These are phyloP conservation scores for Knufia petricola DNA, from an alignment of 2,329 filamentous ascomycete genomes.

Conservation along the genomic window DNA sequence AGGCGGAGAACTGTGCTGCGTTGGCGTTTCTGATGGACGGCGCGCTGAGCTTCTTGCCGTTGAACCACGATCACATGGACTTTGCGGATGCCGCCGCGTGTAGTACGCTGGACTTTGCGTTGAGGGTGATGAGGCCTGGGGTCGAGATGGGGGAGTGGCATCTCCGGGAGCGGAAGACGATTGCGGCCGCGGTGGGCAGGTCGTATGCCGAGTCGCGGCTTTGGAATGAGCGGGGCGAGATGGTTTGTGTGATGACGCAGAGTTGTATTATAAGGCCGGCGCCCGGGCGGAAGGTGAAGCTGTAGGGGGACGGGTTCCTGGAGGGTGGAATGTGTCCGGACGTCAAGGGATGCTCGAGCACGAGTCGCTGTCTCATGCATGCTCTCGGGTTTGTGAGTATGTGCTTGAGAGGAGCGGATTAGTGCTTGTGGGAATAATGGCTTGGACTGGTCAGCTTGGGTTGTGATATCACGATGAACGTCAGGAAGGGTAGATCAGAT, in stretches of 20 bases:
- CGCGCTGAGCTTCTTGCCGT: constrained; percentile 35
- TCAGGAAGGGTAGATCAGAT: too few species aligned
- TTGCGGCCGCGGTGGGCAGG: constrained; percentile 33
- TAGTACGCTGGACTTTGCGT: constrained; percentile 42
- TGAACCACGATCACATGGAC: constrained; percentile 35
- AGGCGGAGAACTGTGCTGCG: constrained; percentile 29
- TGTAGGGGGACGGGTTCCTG: not conserved
- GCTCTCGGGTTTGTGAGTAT: too few species aligned
- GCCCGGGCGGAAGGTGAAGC: not conserved
- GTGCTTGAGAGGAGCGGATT: too few species aligned
- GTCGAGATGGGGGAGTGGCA: constrained; percentile 36
- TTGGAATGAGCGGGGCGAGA: constrained; percentile 36
- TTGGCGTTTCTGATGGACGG: constrained; percentile 40
- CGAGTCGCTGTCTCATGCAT: too few species aligned
- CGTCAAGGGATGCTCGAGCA: too few species aligned
- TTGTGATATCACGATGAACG: too few species aligned
- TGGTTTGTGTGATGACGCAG: constrained; percentile 25
- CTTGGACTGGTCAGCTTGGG: too few species aligned
- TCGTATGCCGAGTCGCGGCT: constrained; percentile 38
- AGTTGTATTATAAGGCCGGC: constrained; percentile 2
- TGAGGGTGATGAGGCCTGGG: constrained; percentile 35
- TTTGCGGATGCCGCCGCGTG: constrained; percentile 38
- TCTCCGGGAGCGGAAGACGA: constrained; percentile 34
- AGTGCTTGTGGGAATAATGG: too few species aligned
- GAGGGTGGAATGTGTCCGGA: not conserved